These are phyloP conservation scores for Calvatia gigantea DNA, from an alignment of 768 basidiomycete genomes.

Conservation along the genomic window DNA sequence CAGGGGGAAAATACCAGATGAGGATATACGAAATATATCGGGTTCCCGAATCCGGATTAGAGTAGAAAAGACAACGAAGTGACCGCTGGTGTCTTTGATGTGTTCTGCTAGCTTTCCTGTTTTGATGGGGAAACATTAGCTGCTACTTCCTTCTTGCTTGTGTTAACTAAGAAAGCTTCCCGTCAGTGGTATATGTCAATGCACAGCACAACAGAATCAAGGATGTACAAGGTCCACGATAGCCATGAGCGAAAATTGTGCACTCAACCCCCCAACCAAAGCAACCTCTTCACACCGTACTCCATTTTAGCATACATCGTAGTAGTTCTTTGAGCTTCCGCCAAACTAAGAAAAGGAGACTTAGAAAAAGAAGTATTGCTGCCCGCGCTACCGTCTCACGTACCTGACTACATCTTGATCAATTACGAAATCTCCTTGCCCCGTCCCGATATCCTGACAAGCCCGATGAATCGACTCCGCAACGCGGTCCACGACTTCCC, in stretches of 20 bases:
- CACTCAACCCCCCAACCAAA: slow-evolving; percentile 79
- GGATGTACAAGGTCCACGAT: neutral
- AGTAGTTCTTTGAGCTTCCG: slow-evolving; percentile 82
- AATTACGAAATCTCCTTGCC: slow-evolving; percentile 45
- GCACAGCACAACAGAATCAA: too few relatives aligned
- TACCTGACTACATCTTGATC: slow-evolving; percentile 81
- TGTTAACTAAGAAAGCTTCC: too few relatives aligned
- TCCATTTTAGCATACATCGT: slow-evolving; percentile 91
- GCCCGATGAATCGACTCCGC: slow-evolving; percentile 67
- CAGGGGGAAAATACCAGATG: neutral
- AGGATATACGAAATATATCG: neutral
- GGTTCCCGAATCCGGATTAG: neutral
- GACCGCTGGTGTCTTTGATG: too few relatives aligned
- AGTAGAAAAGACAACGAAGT: too few relatives aligned
- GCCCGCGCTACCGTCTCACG: too few relatives aligned
- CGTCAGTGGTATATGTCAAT: too few relatives aligned
- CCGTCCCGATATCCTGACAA: slow-evolving; percentile 58
- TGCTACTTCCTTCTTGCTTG: too few relatives aligned
- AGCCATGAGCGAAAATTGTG: neutral
- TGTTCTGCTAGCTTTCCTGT: too few relatives aligned
- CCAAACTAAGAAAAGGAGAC: slow-evolving; percentile 50
- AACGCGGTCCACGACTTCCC: slow-evolving; percentile 73
- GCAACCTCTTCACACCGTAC: slow-evolving; percentile 84
- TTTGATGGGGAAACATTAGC: too few relatives aligned
- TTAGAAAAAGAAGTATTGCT: too few relatives aligned